Evolutionary conservation across 768 basidiomycete genomes (phyloP), one percentile per base, ranked within the genome.

Genomic region (Russula foetens): DNA sequence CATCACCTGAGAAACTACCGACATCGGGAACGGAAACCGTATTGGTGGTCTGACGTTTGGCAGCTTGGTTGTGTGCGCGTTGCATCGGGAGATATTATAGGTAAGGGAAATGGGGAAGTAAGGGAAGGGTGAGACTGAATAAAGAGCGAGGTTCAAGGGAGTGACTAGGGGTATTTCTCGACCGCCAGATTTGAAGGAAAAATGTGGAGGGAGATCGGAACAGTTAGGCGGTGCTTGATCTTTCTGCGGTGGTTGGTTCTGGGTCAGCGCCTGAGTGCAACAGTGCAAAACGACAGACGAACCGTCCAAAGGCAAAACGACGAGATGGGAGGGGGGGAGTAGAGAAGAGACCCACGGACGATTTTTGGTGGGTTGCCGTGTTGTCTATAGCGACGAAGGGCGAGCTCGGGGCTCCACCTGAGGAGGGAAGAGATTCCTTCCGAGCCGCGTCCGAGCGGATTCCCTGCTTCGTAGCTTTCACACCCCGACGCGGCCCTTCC

Each of bases 101-200:
- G 31, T 3, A 29, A 24, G 47, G 46, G 31, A 29, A 43, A 48
- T 28, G 46, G 24, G 23, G 28, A 52, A 28, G 35, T 38, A 12
- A 38, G 29, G 17, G 21, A 19, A 41, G 21, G 39, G 53, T 41
- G 24, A 50, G 28, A 53, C 45, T n/a, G 50, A 48, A 56, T 54
- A 63, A 65, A 17, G 62, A 51, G 55, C 28, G 55, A 12, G 26
- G 23, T 45, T n/a, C 44, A 6, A 57, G 33, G 23, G 52, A 64
- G 59, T 38, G 62, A 60, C 38, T 53, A 44, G 28, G 33, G 28
- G 23, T 28, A 31, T 47, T 38, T 47, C 39, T 60, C 43, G 39
- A 49, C 5, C 11, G 47, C 17, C 15, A 12, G 28, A n/a, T 17
- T 53, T 17, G 26, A 29, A 53, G n/a, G n/a, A 44, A 62, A 62